phyloP scores from a whole-genome alignment of 2,329 filamentous ascomycete species.

The Lecanicillium sp. region DNA sequence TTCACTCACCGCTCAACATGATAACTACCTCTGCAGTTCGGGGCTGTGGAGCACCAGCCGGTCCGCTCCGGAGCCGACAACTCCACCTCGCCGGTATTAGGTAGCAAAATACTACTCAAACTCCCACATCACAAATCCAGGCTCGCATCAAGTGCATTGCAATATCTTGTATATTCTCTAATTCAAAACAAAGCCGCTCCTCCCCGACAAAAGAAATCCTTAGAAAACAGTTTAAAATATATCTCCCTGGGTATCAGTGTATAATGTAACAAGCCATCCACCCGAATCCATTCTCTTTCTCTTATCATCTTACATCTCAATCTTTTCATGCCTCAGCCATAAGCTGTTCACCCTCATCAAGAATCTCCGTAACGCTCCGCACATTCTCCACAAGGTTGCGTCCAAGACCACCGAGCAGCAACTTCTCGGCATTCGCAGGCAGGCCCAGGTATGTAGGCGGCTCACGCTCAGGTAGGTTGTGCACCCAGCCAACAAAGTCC shows the following conservation, averaged over 20 bases:
- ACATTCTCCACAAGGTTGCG: conserved; percentile 77
- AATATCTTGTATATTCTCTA: too few relatives aligned
- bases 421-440: conserved; percentile 92
- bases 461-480: conserved; percentile 85
- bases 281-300: neutral
- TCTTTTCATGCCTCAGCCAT: conserved; percentile 52
- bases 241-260: too few relatives aligned
- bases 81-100: too few relatives aligned
- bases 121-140: too few relatives aligned
- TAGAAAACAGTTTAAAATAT: too few relatives aligned
- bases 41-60: too few relatives aligned
- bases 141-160: neutral
- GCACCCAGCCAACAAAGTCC: conserved; percentile 88
- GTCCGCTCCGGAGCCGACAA: too few relatives aligned
- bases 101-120: too few relatives aligned
- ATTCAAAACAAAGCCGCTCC: too few relatives aligned
- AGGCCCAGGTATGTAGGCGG: conserved; percentile 91
- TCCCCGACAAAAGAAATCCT: too few relatives aligned
- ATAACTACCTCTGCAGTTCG: too few relatives aligned
- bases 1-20: too few relatives aligned
- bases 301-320: neutral
- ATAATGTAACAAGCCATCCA: neutral
- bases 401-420: conserved; percentile 82
- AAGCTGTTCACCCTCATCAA: conserved; percentile 91
- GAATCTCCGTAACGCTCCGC: conserved; percentile 72